Evolutionary conservation across 306 rosid genomes (phyloP).

Genomic region (Lathyrus sativus): DNA sequence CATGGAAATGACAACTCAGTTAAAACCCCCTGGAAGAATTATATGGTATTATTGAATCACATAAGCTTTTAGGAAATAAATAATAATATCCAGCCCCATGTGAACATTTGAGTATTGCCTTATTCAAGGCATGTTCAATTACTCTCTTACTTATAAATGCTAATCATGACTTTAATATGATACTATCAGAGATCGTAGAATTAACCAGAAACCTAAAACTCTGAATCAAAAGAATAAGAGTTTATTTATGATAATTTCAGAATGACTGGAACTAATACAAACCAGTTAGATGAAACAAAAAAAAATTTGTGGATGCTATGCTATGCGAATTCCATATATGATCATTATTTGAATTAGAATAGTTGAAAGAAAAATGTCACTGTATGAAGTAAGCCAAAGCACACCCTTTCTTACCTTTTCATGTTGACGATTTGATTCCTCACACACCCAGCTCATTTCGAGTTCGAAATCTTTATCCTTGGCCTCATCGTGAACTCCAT

Average conservation of each 20-base stretch:
- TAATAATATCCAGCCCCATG: too few species aligned
- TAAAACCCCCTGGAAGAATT: too few species aligned
- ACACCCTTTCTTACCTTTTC: conserved; percentile 64
- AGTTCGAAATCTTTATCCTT: conserved; percentile 95
- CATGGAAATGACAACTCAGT: too few species aligned
- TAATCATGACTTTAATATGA: too few species aligned
- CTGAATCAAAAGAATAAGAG: not conserved
- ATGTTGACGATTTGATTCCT: conserved; percentile 91
- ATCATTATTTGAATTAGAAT: not conserved
- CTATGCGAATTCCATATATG: too few species aligned
- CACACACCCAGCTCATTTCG: conserved; percentile 98
- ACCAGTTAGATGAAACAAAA: not conserved
- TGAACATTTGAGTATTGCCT: too few species aligned
- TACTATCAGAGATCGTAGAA: not conserved
- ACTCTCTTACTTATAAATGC: not conserved
- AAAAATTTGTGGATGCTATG: not conserved
- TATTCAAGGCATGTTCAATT: not conserved
- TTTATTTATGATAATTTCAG: not conserved
- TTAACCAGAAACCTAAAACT: conserved; percentile 2
- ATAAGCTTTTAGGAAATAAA: too few species aligned
- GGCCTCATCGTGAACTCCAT: conserved; percentile 96
- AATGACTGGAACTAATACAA: not conserved
- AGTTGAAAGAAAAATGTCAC: not conserved
- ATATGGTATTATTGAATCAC: too few species aligned
- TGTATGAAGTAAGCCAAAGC: not conserved